Conservation (phyloP, 1,139 yeast species). For the Hemisphaericaspora lyxosophila region DNA sequence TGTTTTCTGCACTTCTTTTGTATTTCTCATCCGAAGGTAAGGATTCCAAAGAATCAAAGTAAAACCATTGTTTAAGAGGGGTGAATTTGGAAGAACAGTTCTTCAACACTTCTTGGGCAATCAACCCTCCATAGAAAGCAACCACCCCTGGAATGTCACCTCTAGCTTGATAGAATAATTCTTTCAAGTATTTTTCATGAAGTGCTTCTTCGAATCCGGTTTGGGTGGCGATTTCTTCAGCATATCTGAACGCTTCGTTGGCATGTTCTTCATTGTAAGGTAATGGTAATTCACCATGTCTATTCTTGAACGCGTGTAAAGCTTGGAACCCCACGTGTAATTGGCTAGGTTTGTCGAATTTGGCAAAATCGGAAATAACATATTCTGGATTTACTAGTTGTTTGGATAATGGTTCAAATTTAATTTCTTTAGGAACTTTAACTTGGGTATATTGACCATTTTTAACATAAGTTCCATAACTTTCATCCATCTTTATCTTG, state of each 20-base stretch:
- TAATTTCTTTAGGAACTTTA: constrained; percentile 67
- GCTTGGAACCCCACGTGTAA: constrained; percentile 93
- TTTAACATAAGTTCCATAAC: constrained; percentile 63
- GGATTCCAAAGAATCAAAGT: constrained; percentile 92
- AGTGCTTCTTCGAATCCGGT: constrained; percentile 57
- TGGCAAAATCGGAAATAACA: constrained; percentile 83
- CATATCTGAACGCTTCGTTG: constrained; percentile 58
- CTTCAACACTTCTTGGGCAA: constrained; percentile 95
- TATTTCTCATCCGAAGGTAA: constrained; percentile 61
- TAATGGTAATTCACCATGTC: constrained; percentile 70
- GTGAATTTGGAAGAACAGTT: constrained; percentile 92
- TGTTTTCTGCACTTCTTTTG: constrained; percentile 67
- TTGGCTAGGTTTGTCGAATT: constrained; percentile 88
- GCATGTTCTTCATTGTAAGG: constrained; percentile 80
- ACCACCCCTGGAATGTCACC: constrained; percentile 92
- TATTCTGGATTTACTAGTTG: constrained; percentile 80
- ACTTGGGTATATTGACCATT: constrained; percentile 95
- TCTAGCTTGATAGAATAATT: constrained; percentile 78
- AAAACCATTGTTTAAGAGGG: constrained; percentile 87
- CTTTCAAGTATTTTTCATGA: constrained; percentile 65
- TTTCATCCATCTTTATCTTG: constrained; percentile 57
- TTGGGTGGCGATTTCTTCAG: constrained; percentile 59
- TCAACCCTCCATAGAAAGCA: constrained; percentile 91
- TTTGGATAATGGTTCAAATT: constrained; percentile 61
- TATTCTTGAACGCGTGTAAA: constrained; percentile 66